Evolutionary conservation across 2,329 filamentous ascomycete species (phyloP).

Genomic region (Paraphaeosphaeria sporulosa): DNA sequence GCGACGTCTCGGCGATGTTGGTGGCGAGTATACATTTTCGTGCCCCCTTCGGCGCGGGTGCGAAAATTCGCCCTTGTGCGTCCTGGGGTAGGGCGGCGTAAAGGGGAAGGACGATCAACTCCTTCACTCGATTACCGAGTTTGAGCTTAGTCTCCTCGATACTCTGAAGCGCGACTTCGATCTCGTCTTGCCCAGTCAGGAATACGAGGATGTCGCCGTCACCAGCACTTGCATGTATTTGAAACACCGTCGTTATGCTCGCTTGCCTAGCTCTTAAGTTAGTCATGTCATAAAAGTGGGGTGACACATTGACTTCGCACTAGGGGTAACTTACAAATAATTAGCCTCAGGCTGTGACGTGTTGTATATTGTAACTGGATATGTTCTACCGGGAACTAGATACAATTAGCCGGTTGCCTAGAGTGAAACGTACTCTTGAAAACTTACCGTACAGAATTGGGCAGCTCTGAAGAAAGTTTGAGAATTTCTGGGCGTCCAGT

Average conservation of each 20-base stretch:
- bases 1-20: constrained; percentile 94
- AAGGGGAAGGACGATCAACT: constrained; percentile 90
- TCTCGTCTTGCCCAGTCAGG: constrained; percentile 94
- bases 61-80: constrained; percentile 91
- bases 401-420: no score
- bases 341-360: constrained; percentile 91
- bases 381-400: constrained; percentile 47
- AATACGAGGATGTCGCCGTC: constrained; percentile 91
- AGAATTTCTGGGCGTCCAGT: no score
- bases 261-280: no score
- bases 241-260: constrained; percentile 82
- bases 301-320: no score
- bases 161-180: constrained; percentile 87
- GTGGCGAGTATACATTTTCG: constrained; percentile 94
- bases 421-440: no score
- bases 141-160: constrained; percentile 67
- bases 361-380: constrained; percentile 91
- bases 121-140: constrained; percentile 78
- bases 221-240: constrained; percentile 79
- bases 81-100: constrained; percentile 94
- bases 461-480: no score
- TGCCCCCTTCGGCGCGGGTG: constrained; percentile 83
- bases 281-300: no score
- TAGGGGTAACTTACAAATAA: constrained; percentile 66
- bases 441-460: no score